A percentile compares a stretch with the other conserved stretches of the same genome.
phyloP scores from a whole-genome alignment of 2,329 filamentous ascomycete species.

The Acephala macrosclerotiorum region DNA sequence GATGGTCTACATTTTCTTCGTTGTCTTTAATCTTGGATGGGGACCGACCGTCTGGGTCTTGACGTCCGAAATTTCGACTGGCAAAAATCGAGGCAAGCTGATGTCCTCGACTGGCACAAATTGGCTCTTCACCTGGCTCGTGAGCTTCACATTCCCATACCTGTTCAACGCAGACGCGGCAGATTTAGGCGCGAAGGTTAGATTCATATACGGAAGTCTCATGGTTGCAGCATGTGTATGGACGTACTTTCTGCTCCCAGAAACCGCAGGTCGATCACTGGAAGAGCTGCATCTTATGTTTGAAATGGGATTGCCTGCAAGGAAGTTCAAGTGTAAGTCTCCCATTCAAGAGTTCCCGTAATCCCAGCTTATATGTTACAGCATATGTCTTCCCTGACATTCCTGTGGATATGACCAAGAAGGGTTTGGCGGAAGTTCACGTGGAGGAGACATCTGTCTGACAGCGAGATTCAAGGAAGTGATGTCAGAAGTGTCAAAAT shows the following conservation, averaged over 20 bases:
- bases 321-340: slow-evolving; percentile 23
- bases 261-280: slow-evolving; percentile 48
- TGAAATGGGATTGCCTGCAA: slow-evolving; percentile 27
- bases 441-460: slow-evolving; percentile 2
- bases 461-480: too few relatives aligned
- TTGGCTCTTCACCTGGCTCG: slow-evolving; percentile 25
- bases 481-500: too few relatives aligned
- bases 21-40: slow-evolving; percentile 46
- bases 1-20: slow-evolving; percentile 43
- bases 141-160: slow-evolving; percentile 49
- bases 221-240: slow-evolving; percentile 38
- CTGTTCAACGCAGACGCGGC: slow-evolving; percentile 47
- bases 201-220: slow-evolving; percentile 47
- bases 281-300: slow-evolving; percentile 49
- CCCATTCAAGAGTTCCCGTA: background rate
- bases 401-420: slow-evolving; percentile 3
- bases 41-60: slow-evolving; percentile 46
- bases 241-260: slow-evolving; percentile 46
- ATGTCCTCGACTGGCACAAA: slow-evolving; percentile 7
- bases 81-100: slow-evolving; percentile 7
- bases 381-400: slow-evolving; percentile 9
- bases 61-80: slow-evolving; percentile 3
- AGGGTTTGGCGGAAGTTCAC: background rate
- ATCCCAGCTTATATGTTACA: background rate
- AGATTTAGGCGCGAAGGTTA: slow-evolving; percentile 46